phyloP scores from a whole-genome alignment of 495 filamentous ascomycete genomes.

The Copromyces sp. region DNA sequence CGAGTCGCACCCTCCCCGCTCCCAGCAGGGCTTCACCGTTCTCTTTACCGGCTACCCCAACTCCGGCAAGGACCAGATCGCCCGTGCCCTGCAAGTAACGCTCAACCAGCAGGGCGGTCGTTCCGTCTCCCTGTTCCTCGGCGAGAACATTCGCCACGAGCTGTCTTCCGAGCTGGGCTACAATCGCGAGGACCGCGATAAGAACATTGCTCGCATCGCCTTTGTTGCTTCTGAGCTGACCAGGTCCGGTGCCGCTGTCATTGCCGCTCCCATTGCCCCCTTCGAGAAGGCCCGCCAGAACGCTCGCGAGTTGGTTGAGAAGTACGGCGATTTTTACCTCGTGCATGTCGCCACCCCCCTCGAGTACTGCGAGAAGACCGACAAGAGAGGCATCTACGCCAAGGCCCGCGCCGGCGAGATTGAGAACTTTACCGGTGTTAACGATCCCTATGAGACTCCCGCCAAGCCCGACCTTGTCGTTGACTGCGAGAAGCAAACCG shows the following conservation, averaged over 20 bases:
- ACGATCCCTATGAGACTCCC: conserved; percentile 91
- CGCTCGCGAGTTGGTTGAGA: conserved; percentile 75
- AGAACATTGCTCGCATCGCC: conserved; percentile 89
- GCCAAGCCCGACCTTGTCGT: conserved; percentile 74
- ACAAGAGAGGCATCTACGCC: conserved; percentile 84
- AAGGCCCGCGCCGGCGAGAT: conserved; percentile 84
- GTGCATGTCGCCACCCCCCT: conserved; percentile 90
- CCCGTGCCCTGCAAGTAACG: conserved; percentile 89
- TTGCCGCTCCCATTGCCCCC: conserved; percentile 94
- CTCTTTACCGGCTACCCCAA: conserved; percentile 97
- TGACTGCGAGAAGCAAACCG: conserved; percentile 72
- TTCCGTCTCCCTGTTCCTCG: conserved; percentile 83
- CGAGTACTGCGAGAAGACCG: conserved; percentile 87
- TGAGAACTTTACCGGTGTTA: conserved; percentile 96
- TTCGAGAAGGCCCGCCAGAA: conserved; percentile 66
- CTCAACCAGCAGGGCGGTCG: conserved; percentile 97
- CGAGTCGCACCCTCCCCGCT: conserved; percentile 85
- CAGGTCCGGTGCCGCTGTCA: conserved; percentile 84
- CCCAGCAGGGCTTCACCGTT: conserved; percentile 90
- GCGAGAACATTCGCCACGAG: conserved; percentile 89
- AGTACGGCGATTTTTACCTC: conserved; percentile 84
- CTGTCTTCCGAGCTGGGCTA: conserved; percentile 94
- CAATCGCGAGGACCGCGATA: conserved; percentile 84
- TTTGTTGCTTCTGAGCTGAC: conserved; percentile 95
- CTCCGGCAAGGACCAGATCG: conserved; percentile 92